Evolutionary conservation across 768 basidiomycete species (phyloP).

Genomic region (Leccinum rimulosum): DNA sequence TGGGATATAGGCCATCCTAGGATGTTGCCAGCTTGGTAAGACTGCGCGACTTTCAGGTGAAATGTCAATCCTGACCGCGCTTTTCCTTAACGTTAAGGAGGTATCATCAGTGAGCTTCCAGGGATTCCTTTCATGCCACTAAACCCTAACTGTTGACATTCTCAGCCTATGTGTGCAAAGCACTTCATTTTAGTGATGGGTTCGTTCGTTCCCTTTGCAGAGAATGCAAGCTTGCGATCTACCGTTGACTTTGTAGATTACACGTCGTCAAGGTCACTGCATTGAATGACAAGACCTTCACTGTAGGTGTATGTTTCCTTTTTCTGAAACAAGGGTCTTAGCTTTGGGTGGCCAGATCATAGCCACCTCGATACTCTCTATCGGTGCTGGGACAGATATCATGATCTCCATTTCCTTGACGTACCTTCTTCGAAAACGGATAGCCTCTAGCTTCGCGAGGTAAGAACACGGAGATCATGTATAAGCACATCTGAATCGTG

Average conservation of each 20-base stretch:
- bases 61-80: background rate
- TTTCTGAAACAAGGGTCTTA: background rate
- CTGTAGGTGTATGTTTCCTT: background rate
- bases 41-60: too few relatives aligned
- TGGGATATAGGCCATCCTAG: background rate
- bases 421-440: constrained; percentile 5
- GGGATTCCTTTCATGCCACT: background rate
- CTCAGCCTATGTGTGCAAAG: constrained; percentile 5
- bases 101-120: background rate
- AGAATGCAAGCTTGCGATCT: background rate
- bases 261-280: background rate
- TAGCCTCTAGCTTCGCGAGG: background rate
- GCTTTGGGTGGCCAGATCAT: background rate
- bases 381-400: constrained; percentile 7
- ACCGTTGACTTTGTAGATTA: background rate
- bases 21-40: constrained; percentile 7
- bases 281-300: background rate
- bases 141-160: background rate
- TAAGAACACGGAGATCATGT: background rate
- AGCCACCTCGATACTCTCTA: background rate
- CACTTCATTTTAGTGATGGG: constrained; percentile 3
- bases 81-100: background rate
- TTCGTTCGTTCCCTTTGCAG: background rate
- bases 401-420: constrained; percentile 4
- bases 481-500: background rate